Conservation (phyloP, 495 filamentous ascomycete genomes). For the Polyplosphaeria fusca region DNA sequence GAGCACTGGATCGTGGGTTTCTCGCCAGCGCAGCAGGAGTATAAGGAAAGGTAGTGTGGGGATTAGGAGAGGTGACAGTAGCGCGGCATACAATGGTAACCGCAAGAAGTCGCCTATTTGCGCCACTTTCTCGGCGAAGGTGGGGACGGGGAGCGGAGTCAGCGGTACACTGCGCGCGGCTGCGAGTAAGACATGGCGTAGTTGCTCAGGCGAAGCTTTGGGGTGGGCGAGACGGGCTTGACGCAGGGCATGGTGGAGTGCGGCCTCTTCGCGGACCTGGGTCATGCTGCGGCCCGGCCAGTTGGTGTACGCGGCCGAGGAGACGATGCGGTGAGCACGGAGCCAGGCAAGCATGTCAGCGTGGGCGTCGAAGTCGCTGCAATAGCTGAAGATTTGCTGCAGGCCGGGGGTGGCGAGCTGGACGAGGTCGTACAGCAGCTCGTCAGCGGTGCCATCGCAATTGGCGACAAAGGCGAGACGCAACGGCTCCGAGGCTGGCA, state of each 20-base stretch:
- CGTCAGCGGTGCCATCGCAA: constrained; percentile 9
- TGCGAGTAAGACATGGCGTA: constrained; percentile 14
- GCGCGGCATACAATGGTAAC: constrained; percentile 8
- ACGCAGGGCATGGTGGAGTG: constrained; percentile 12
- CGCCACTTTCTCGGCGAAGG: constrained; percentile 10
- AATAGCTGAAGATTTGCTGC: constrained; percentile 14
- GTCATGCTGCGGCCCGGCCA: constrained; percentile 14
- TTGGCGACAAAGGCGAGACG: constrained; percentile 15
- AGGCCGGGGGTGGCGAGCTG: constrained; percentile 16
- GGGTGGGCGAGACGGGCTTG: constrained; percentile 17
- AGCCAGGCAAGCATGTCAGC: constrained; percentile 17
- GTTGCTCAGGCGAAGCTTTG: constrained; percentile 8
- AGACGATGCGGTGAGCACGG: constrained; percentile 11
- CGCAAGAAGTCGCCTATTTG: constrained; percentile 10
- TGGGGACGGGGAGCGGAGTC: constrained; percentile 10
- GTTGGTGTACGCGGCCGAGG: constrained; percentile 8
- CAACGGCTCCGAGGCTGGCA: constrained; percentile 15
- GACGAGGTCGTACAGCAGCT: constrained; percentile 15
- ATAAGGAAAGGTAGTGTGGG: constrained; percentile 6
- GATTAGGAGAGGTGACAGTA: constrained; percentile 9
- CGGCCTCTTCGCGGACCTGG: constrained; percentile 20
- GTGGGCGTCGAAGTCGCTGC: constrained; percentile 19
- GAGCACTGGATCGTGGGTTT: constrained; percentile 16
- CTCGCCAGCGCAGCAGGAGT: constrained; percentile 13
- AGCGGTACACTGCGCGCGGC: constrained; percentile 10